Percentiles rank a stretch among this genome's conserved stretches.
These are phyloP conservation scores for Brassica rapa DNA, from an alignment of 345 rosid species.

Conservation along the genomic window DNA sequence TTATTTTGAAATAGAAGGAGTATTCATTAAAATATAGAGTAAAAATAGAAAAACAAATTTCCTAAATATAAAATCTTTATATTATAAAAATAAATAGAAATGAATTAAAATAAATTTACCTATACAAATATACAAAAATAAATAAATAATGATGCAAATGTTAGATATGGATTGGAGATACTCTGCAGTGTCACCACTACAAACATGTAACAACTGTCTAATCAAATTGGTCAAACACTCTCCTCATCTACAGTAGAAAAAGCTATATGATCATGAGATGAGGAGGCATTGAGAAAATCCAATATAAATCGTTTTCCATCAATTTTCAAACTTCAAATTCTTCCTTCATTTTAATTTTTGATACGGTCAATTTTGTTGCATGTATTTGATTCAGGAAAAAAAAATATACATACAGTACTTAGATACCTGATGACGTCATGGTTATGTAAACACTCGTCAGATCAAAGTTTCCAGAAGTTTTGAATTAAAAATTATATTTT, in stretches of 20 bases:
- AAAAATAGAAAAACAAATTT: no score
- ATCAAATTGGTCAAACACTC: constrained; percentile 8
- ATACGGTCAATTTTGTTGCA: constrained; percentile 7
- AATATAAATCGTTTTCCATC: neutral
- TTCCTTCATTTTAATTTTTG: neutral
- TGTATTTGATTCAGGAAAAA: neutral
- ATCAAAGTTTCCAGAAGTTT: neutral
- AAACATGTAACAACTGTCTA: constrained; percentile 4
- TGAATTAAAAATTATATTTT: neutral
- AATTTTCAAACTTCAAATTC: neutral
- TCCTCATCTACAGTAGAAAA: neutral
- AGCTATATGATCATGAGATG: neutral
- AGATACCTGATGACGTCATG: constrained; percentile 2
- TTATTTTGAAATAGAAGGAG: no score
- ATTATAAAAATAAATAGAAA: neutral
- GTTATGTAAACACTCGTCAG: constrained; percentile 25
- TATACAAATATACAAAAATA: no score
- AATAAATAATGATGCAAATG: neutral
- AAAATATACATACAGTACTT: no score
- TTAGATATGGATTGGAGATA: neutral
- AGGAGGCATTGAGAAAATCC: neutral
- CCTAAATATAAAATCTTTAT: neutral
- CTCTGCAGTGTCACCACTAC: neutral
- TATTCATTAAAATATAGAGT: no score
- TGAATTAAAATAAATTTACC: neutral